These are phyloP conservation scores for Rauvolfia tetraphylla DNA, from an alignment of 257 asterid genomes.

Conservation along the genomic window DNA sequence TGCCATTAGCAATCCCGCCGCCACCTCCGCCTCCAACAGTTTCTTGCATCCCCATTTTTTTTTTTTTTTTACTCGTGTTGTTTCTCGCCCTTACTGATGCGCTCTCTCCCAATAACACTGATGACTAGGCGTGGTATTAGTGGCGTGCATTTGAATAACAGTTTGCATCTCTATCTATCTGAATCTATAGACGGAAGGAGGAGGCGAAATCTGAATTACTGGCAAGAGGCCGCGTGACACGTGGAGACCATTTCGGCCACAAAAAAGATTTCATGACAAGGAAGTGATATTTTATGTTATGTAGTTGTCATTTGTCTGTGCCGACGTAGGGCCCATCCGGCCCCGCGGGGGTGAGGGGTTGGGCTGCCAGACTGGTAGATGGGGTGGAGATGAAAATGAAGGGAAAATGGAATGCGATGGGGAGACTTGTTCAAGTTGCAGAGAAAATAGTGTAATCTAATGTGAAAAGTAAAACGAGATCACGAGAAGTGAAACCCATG, in stretches of 20 bases:
- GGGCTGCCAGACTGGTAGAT: background rate
- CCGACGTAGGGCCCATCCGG: conserved; percentile 63
- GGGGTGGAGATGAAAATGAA: conserved; percentile 10
- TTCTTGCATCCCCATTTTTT: conserved; percentile 23
- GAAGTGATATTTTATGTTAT: conserved; percentile 40
- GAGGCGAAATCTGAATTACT: conserved; percentile 28
- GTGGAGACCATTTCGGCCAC: conserved; percentile 51
- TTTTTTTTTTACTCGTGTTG: background rate
- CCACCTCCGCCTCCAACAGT: conserved; percentile 22
- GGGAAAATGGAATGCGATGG: conserved; percentile 19
- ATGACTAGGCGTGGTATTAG: conserved; percentile 28
- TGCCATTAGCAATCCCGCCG: conserved; percentile 20
- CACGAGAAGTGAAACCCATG: conserved; percentile 15
- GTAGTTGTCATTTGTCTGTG: conserved; percentile 66
- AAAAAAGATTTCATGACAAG: conserved; percentile 38
- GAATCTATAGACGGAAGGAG: conserved; percentile 26
- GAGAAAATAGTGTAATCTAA: background rate
- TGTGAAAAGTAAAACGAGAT: background rate
- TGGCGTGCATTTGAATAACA: conserved; percentile 29
- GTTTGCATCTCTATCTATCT: conserved; percentile 24
- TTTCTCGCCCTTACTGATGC: no score
- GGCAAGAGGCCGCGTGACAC: conserved; percentile 46
- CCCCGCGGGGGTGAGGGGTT: background rate
- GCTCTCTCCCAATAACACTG: conserved; percentile 1
- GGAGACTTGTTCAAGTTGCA: conserved; percentile 28